Evolutionary conservation across 331 rosid genomes (phyloP).

Genomic region (Saraca asoca): DNA sequence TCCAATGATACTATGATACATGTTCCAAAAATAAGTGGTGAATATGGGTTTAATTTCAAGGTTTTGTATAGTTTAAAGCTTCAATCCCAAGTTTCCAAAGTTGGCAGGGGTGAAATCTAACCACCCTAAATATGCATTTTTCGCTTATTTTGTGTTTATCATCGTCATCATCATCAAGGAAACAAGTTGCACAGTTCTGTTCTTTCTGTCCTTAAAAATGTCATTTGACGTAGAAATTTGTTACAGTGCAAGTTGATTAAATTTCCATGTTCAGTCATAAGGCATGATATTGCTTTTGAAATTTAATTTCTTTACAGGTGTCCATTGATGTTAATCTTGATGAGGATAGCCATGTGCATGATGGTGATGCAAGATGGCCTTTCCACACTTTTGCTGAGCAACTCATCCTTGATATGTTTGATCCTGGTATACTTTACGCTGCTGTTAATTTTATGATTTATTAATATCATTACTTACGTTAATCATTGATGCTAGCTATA

Average conservation of each 20-base stretch:
- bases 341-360: conserved; percentile 69
- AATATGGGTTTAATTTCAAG: too few species aligned
- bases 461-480: too few species aligned
- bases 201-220: conserved; percentile 2
- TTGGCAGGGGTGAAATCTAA: too few species aligned
- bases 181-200: conserved; percentile 16
- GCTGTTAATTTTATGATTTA: background rate
- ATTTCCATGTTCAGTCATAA: conserved; percentile 18
- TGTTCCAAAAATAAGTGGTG: too few species aligned
- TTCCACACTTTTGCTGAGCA: conserved; percentile 82
- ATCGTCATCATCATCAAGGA: background rate
- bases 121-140: too few species aligned
- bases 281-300: conserved; percentile 31
- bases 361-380: conserved; percentile 88
- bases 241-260: conserved; percentile 11
- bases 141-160: too few species aligned
- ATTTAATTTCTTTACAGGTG: conserved; percentile 47
- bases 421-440: conserved; percentile 66
- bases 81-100: too few species aligned
- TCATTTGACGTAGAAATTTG: conserved; percentile 3
- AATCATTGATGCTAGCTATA: conserved; percentile 7
- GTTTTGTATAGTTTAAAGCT: too few species aligned
- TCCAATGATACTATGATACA: too few species aligned
- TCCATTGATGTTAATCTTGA: conserved; percentile 49
- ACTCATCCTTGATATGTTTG: conserved; percentile 88